Conservation (phyloP, 202 grass and related monocot species). For the Digitaria exilis region DNA sequence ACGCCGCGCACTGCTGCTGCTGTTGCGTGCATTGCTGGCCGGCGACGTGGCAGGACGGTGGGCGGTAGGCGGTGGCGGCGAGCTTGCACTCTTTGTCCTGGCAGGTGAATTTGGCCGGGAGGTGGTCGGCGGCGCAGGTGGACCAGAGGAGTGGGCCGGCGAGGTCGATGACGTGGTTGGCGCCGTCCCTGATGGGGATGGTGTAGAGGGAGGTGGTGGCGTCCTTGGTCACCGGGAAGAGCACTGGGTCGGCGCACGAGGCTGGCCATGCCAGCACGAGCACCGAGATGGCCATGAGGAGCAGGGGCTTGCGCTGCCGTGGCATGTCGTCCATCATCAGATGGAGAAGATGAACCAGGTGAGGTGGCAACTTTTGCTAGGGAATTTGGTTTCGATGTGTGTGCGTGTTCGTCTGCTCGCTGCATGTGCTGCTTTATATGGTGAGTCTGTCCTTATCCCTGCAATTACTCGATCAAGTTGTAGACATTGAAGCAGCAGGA, state of each 20-base stretch:
- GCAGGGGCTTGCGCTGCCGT: no score
- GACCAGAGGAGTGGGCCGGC: constrained; percentile 68
- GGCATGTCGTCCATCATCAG: neutral
- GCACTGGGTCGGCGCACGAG: constrained; percentile 40
- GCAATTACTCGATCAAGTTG: no score
- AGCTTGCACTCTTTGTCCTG: neutral
- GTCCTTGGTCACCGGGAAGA: constrained; percentile 65
- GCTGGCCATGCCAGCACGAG: neutral
- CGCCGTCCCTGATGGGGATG: constrained; percentile 35
- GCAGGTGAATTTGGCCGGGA: constrained; percentile 14
- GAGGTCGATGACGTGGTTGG: constrained; percentile 55
- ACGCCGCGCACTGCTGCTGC: constrained; percentile 14
- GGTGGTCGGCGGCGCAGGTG: constrained; percentile 43
- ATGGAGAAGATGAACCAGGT: neutral
- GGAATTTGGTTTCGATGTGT: neutral
- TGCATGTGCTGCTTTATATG: neutral
- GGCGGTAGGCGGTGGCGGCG: constrained; percentile 33
- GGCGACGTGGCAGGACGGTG: neutral
- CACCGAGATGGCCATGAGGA: constrained; percentile 14
- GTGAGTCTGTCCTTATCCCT: neutral
- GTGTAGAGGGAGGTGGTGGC: constrained; percentile 71
- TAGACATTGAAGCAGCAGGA: neutral
- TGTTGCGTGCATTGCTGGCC: no score
- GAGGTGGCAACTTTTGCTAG: neutral
- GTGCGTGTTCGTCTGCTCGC: neutral